Evolutionary conservation across 2,329 filamentous ascomycete species (phyloP), one percentile per base, ranked within the genome.

Genomic region (Phyllosticta citribraziliensis): DNA sequence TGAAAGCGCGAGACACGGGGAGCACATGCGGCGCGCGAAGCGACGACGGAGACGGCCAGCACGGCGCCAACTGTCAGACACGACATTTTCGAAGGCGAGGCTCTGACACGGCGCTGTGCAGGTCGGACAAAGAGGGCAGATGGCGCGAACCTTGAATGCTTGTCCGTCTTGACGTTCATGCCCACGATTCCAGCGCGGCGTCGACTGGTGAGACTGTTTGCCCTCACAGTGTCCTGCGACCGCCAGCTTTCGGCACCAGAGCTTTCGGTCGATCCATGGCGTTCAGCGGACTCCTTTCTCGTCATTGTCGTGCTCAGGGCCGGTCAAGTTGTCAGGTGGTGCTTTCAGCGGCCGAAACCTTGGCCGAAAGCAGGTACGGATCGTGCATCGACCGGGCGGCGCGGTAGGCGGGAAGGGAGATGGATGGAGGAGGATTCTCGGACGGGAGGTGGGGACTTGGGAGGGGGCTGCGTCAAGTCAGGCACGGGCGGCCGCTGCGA

Each of bases 191-290:
- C 40, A 47, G 70, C 71, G 65, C 73, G 72, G 60, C 68, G 66
- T 58, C 70, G 68, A 63, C 67, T 63, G 60, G 53, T 61, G 51
- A 63, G 57, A 60, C 62, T 56, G 62, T 59, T 58, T 19, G 77
- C 67, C 74, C 80, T 84, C 66, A 85, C 76, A 50, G 88, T 91
- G 69, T 84, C 82, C 70, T 80, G 82, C 64, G 86, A 88, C 68
- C 82, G 82, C 74, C 82, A 84, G 77, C 85, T 88, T 68, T 84
- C 82, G 69, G 82, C 83, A 76, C 82, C 84, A 66, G 82, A 82
- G 79, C 83, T 85, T 76, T 84, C 84, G 66, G 81, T 77, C 65
- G 85, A 86, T 77, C 82, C 85, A 80, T 87, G 82, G 76, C 85
- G 86, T 75, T 80, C 79, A 69, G 75, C 75, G 69, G 78, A 77